Percentiles rank a stretch among this genome's conserved stretches.
Evolutionary conservation across 208 protist species (phyloP).

Genomic region (Trichomonas vaginalis): DNA sequence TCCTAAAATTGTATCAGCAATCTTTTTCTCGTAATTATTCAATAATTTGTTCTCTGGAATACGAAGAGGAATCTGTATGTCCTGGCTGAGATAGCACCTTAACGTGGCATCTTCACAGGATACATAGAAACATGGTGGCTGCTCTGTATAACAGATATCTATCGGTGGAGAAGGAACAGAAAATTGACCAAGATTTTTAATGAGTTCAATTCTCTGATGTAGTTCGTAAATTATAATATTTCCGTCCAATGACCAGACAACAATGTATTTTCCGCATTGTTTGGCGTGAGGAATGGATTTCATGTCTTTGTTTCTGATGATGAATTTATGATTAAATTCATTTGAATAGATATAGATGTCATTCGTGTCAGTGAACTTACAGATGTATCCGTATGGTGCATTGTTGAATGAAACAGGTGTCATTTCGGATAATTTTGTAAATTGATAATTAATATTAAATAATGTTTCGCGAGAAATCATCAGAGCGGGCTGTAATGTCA

Average conservation of each 20-base stretch:
- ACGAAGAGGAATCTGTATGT: not conserved
- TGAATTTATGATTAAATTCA: not conserved
- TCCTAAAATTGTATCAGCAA: not conserved
- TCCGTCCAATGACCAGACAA: not conserved
- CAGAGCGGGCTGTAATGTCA: not conserved
- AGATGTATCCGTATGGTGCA: not conserved
- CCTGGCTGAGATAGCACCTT: not conserved
- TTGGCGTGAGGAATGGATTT: not conserved
- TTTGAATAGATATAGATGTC: not conserved
- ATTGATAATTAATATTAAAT: not conserved
- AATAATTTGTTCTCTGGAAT: not conserved
- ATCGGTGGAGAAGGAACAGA: not conserved
- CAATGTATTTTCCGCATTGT: not conserved
- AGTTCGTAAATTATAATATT: not conserved
- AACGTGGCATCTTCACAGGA: not conserved
- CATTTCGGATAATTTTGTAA: not conserved
- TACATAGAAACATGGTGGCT: not conserved
- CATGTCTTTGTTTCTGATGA: not conserved
- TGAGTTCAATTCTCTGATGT: not conserved
- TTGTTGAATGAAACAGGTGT: not conserved
- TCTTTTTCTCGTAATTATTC: not conserved
- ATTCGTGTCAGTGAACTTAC: not conserved
- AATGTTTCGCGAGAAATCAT: not conserved
- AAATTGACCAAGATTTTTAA: not conserved
- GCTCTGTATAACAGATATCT: not conserved